These are phyloP conservation scores for Lophiotrema nucula DNA, from an alignment of 495 filamentous ascomycete genomes.

Conservation along the genomic window DNA sequence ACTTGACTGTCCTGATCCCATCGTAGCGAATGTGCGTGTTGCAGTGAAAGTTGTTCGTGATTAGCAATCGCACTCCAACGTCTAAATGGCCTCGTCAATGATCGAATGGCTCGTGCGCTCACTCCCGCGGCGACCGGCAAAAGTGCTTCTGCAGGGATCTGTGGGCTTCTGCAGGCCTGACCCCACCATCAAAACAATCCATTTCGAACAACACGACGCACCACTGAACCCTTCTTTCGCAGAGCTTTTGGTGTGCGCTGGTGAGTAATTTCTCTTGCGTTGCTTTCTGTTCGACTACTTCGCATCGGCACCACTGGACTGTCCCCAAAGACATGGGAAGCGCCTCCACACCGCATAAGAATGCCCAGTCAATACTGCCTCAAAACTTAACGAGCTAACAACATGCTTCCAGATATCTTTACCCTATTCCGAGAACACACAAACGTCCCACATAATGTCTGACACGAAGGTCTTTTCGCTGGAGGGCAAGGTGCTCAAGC, in stretches of 20 bases:
- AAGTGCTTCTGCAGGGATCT: not conserved
- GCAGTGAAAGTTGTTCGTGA: conserved; percentile 2
- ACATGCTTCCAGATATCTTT: too few species aligned
- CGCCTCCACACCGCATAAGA: too few species aligned
- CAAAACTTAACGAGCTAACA: too few species aligned
- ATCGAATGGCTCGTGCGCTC: not conserved
- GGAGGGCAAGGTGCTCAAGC: conserved; percentile 85
- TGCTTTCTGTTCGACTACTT: too few species aligned
- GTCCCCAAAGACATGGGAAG: too few species aligned
- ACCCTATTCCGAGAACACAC: conserved; percentile 22
- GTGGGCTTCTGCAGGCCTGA: not conserved
- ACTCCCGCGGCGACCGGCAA: not conserved
- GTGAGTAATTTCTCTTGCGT: too few species aligned
- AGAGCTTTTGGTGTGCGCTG: too few species aligned
- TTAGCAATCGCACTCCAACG: conserved; percentile 19
- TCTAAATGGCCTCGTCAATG: not conserved
- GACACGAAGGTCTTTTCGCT: conserved; percentile 79
- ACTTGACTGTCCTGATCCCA: conserved; percentile 35
- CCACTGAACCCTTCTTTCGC: too few species aligned
- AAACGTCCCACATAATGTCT: conserved; percentile 50
- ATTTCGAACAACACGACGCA: too few species aligned
- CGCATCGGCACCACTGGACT: too few species aligned
- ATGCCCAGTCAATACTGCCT: too few species aligned
- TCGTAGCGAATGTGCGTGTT: conserved; percentile 8
- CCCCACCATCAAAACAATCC: not conserved